phyloP scores from a whole-genome alignment of 495 filamentous ascomycete species.

The Hypoxylon perforatum region DNA sequence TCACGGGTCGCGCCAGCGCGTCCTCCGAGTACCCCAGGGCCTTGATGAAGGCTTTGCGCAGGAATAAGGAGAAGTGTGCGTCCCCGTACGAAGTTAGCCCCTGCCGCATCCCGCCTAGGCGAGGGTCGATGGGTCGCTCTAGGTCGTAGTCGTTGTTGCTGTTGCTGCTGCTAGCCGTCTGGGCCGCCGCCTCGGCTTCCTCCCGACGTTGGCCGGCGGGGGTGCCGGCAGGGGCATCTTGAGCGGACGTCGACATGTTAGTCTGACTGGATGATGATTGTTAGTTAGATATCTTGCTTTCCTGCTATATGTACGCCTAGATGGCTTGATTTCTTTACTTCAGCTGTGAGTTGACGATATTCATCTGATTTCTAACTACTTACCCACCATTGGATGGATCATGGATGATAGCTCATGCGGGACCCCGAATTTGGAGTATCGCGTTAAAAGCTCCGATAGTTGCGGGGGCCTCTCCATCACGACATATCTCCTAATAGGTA shows the following conservation, averaged over 20 bases:
- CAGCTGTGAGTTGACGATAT: background rate
- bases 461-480: slow-evolving; percentile 32
- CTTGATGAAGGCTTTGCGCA: slow-evolving; percentile 78
- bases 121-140: slow-evolving; percentile 55
- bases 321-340: background rate
- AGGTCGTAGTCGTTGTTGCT: slow-evolving; percentile 62
- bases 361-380: slow-evolving; percentile 5
- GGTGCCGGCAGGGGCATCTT: background rate
- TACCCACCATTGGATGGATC: background rate
- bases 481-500: slow-evolving; percentile 4
- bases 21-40: slow-evolving; percentile 74
- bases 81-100: slow-evolving; percentile 75
- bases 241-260: slow-evolving; percentile 10
- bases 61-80: slow-evolving; percentile 74
- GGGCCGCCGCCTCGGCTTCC: background rate
- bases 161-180: background rate
- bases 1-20: slow-evolving; percentile 70
- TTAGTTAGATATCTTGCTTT: too few species aligned
- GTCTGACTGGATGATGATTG: too few species aligned
- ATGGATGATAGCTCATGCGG: slow-evolving; percentile 13
- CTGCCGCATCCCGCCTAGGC: slow-evolving; percentile 67
- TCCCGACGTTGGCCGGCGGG: background rate
- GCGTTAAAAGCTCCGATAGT: slow-evolving; percentile 28
- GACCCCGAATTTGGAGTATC: slow-evolving; percentile 27
- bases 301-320: background rate